Base-by-base conservation (phyloP, 306 rosid species). In the Cucumis cinereus region DNA sequence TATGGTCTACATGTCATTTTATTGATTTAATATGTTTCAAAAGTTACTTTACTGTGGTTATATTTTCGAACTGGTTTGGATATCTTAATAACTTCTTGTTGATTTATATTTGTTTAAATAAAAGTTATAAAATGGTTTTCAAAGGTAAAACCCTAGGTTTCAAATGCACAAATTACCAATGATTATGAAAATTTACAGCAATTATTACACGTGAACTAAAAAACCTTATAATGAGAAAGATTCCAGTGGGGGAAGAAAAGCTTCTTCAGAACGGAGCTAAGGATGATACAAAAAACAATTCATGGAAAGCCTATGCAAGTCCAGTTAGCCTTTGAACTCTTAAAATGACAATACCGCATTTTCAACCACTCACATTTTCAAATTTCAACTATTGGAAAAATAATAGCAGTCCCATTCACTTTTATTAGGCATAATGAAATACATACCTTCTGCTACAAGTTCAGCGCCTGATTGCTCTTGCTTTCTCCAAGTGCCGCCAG, bases 381-480 rank as follows among this genome's bases (percentile, higher is more conserved):
- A 69, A 12, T 23, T 20, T 22, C 30, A 69, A 69, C 38, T 7
- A 23, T 45, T 13, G 57, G 8, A 69, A 43, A 69, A 14, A 23
- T 41, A 69, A 69, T 23, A 69, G 57, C 3, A 45, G 38, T 14
- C 30, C 6, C 74, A 69, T 69, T 24, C 36, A 43, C 35, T 69
- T 69, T 50, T 53, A 24, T 53, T 13, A 73, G 53, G 77, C 77
- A 43, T 36, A 69, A 45, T 23, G 10, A 62, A 62, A 33, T n/a
- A 66, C 89, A 84, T 69, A 94, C 97, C 95, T 86, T 92, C 97
- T 41, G 71, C 81, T 78, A 79, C 78, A 50, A 43, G 24, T 40
- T 88, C 91, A 47, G 24, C 74, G 58, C 83, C 89, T 40, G 68
- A 76, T 43, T 59, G 68, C 45, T 82, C 83, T 82, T 82, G 86